Evolutionary conservation across 2,329 filamentous ascomycete genomes (phyloP), one percentile per base, ranked within the genome.

Genomic region (Colletotrichum eremochloae): DNA sequence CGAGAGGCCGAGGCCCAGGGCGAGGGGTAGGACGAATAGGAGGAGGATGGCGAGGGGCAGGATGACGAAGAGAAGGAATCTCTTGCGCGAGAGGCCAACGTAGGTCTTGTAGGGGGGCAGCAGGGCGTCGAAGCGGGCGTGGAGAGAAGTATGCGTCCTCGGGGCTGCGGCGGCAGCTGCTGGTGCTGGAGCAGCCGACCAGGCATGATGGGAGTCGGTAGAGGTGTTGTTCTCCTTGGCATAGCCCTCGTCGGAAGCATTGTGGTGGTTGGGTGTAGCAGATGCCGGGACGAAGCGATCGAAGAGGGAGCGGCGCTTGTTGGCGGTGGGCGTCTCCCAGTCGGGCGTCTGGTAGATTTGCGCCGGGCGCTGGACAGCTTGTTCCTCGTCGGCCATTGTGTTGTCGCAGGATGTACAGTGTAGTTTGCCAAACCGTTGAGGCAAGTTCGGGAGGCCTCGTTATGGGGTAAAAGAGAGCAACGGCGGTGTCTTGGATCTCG

Each of bases 301-400:
- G 11, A 72, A 48, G 15, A 72, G 44, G 5, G 56, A 67, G 15
- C 69, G 65, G 9, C 66, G 66, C 66, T 68, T 68, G 29, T 63
- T 71, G 31, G 61, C 15, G 31, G 38, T 33, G 15, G 64, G 64
- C 3, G 58, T 61, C 53, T 72, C 69, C 69, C 69, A 72, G 11
- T 68, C 69, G 18, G 69, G 69, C 20, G 69, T 68, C 52, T 72
- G 69, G 52, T 53, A 68, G 1, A n/a, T 60, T 66, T 69, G 67
- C 61, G 67, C 53, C 14, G 67, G 67, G 55, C 46, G 67, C 42
- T 44, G 67, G 53, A 60, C 40, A 33, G 52, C 62, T 14, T 69
- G 67, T 58, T 69, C 67, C 50, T 65, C 67, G 62, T 69, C 67
- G 36, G 62, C 44, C 67, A 69, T 69, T 53, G 58, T 44, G 36